Base-by-base conservation (phyloP, 257 asterid genomes). In the Capsicum baccatum region DNA sequence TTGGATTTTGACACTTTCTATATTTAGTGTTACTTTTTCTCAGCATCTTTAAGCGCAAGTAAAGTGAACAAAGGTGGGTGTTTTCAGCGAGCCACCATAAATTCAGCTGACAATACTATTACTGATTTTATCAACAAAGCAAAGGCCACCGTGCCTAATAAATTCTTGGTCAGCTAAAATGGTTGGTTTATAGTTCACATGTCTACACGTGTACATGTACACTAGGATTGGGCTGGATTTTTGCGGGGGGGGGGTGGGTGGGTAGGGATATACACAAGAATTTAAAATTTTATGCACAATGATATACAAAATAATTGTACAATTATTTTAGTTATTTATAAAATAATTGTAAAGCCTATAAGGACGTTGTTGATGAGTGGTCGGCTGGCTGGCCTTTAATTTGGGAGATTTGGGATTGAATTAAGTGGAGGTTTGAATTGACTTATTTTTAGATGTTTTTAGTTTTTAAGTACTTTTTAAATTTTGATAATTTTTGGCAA, bases 191-290 rank as follows among this genome's bases (percentile, higher is more conserved):
- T 54, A 54, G 84, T 84, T 87, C 87, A 87, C 85, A 84, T 84
- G 89, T 52, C 44, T 54, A 83, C 76, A 79, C 83, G 86, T 79
- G 79, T 83, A 63, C 55, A 54, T 88, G 37, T 48, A 57, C 87
- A 87, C 74, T 86, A 83, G 70, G 84, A 14, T 58, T 81, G 88
- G 89, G 85, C 47, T 42, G 14, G 48, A 0, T 42, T 21, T 12
- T n/a, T 35, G 48, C 12, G 14, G 16, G 17, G 0, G 16, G 79
- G n/a, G 21, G 10, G 37, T 0, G 16, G 79, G n/a, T n/a, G n/a
- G 9, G 21, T 33, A 26, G 44, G 48, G 48, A 44, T 39, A 39
- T 39, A 39, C 8, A 44, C 1, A 44, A 44, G 8, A 44, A 44
- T 5, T 44, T 44, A 5, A 44, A 44, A 44, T 44, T 44, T 44